Percentiles rank a stretch among this genome's conserved stretches.
phyloP scores from a whole-genome alignment of 2,329 filamentous ascomycete species.

The Camptophora hylomeconis region DNA sequence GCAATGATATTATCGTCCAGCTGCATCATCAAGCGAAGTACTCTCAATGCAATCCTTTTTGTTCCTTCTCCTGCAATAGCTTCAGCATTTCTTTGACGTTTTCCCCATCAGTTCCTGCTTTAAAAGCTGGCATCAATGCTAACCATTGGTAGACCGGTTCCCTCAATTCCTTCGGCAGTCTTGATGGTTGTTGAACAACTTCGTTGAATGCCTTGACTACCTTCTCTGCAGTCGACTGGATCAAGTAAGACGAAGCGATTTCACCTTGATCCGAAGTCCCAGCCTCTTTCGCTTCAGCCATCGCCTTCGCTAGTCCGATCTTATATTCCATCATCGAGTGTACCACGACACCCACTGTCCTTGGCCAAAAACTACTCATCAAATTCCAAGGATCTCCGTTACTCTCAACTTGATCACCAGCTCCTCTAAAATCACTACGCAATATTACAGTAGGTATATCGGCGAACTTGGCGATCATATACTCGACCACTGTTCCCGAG shows the following conservation, averaged over 20 bases:
- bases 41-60: conserved; percentile 12
- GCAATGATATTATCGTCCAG: too few relatives aligned
- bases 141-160: conserved; percentile 16
- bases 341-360: conserved; percentile 12
- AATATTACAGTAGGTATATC: conserved; percentile 17
- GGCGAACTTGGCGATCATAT: conserved; percentile 17
- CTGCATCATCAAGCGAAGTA: too few relatives aligned
- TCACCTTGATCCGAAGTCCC: too few relatives aligned
- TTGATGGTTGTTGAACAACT: conserved; percentile 11
- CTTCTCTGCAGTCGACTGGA: conserved; percentile 11
- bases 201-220: conserved; percentile 15
- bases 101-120: conserved; percentile 7
- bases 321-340: conserved; percentile 16
- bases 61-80: conserved; percentile 11
- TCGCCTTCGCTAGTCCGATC: conserved; percentile 7
- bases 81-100: conserved; percentile 9
- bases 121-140: conserved; percentile 17
- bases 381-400: conserved; percentile 16
- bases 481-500: conserved; percentile 17
- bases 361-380: conserved; percentile 17
- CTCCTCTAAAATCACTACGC: conserved; percentile 16
- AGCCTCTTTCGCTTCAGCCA: conserved; percentile 3
- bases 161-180: conserved; percentile 15
- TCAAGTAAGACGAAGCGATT: too few relatives aligned
- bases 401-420: conserved; percentile 14